Percentiles rank a stretch among this genome's conserved stretches.
Conservation (phyloP, 1,284 basidiomycete species). For the Cutaneotrichosporon sp. region DNA sequence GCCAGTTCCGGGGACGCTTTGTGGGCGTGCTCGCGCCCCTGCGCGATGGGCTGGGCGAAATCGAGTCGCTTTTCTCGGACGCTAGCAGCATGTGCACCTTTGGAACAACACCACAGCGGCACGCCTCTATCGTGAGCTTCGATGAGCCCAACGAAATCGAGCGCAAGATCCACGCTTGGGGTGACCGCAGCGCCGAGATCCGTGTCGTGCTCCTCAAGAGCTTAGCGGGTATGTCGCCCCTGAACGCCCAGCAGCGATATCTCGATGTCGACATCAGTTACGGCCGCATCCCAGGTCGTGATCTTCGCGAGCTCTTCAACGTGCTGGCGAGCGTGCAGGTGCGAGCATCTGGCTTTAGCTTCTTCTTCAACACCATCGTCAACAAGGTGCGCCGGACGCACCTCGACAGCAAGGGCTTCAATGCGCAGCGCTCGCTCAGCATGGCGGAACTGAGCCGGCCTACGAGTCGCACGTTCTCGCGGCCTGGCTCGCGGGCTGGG, state of each 20-base stretch:
- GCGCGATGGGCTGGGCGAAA: slow-evolving; percentile 34
- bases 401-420: slow-evolving; percentile 47
- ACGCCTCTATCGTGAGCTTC: background rate
- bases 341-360: slow-evolving; percentile 48
- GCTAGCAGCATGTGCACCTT: slow-evolving; percentile 14
- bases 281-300: slow-evolving; percentile 44
- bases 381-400: slow-evolving; percentile 46
- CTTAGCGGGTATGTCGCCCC: slow-evolving; percentile 42
- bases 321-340: slow-evolving; percentile 42
- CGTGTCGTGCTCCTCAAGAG: slow-evolving; percentile 36
- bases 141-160: slow-evolving; percentile 10
- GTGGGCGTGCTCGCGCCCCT: slow-evolving; percentile 42
- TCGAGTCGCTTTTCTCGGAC: slow-evolving; percentile 38
- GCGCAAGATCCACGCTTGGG: slow-evolving; percentile 38
- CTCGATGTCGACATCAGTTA: slow-evolving; percentile 49
- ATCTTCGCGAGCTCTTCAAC: slow-evolving; percentile 44
- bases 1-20: slow-evolving; percentile 47
- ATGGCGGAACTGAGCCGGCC: background rate
- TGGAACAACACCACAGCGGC: background rate
- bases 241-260: slow-evolving; percentile 47
- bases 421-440: slow-evolving; percentile 10
- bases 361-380: slow-evolving; percentile 53
- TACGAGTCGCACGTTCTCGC: background rate
- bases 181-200: slow-evolving; percentile 35
- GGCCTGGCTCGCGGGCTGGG: background rate